A percentile compares a stretch with the other conserved stretches of the same genome.
These are phyloP conservation scores for Trichodelitschia bisporula DNA, from an alignment of 495 filamentous ascomycete species.

Conservation along the genomic window DNA sequence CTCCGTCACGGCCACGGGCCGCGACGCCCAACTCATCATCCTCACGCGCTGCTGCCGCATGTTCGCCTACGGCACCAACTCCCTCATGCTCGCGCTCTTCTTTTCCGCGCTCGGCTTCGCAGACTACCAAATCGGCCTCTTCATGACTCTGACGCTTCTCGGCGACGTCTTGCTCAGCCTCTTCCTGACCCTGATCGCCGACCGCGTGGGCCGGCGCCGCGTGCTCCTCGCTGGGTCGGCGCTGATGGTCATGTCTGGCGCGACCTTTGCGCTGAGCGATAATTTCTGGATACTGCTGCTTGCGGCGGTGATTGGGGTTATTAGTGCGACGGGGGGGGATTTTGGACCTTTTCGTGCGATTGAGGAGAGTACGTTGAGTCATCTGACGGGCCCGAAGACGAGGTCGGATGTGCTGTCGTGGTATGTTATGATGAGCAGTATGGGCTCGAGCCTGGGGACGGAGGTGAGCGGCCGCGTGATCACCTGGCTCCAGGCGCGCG, in stretches of 20 bases:
- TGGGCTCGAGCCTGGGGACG: slow-evolving; percentile 38
- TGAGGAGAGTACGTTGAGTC: slow-evolving; percentile 55
- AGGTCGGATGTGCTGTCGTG: slow-evolving; percentile 55
- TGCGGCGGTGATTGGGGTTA: slow-evolving; percentile 62
- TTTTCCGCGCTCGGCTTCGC: slow-evolving; percentile 40
- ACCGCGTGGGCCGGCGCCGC: slow-evolving; percentile 41
- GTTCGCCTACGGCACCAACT: slow-evolving; percentile 53
- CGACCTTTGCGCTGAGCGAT: slow-evolving; percentile 37
- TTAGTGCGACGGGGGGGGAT: slow-evolving; percentile 34
- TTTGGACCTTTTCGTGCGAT: slow-evolving; percentile 43
- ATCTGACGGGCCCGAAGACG: slow-evolving; percentile 32
- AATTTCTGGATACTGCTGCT: slow-evolving; percentile 56
- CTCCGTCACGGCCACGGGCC: slow-evolving; percentile 23
- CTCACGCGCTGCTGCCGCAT: slow-evolving; percentile 50
- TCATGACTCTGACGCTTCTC: slow-evolving; percentile 67
- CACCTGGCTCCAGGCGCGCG: slow-evolving; percentile 20
- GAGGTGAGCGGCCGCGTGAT: slow-evolving; percentile 42
- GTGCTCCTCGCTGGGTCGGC: slow-evolving; percentile 37
- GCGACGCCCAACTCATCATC: slow-evolving; percentile 49
- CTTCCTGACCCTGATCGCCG: slow-evolving; percentile 47
- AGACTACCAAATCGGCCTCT: slow-evolving; percentile 52
- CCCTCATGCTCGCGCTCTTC: slow-evolving; percentile 50
- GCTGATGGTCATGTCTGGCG: slow-evolving; percentile 41
- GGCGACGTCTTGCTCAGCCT: slow-evolving; percentile 62
- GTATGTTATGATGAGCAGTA: slow-evolving; percentile 42